These are phyloP conservation scores for Phylloporus sp. DNA, from an alignment of 768 basidiomycete species.

Conservation along the genomic window DNA sequence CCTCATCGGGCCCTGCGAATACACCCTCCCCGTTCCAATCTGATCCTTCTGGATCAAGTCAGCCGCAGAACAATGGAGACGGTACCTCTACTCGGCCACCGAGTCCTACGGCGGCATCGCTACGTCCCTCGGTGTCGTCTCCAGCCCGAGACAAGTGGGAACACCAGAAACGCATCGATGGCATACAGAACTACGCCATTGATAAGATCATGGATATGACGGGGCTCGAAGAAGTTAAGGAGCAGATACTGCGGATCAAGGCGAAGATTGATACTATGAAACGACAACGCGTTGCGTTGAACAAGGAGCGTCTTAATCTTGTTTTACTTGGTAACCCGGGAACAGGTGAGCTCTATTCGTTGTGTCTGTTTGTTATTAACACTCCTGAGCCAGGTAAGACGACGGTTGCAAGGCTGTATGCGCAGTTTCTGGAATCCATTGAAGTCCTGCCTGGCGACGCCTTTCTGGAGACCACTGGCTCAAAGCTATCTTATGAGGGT, in stretches of 20 bases:
- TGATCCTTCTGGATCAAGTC: neutral
- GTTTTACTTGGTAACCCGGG: conserved; percentile 67
- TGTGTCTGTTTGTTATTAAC: neutral
- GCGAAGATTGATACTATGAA: conserved; percentile 44
- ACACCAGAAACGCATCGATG: conserved; percentile 45
- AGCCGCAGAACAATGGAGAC: conserved; percentile 1
- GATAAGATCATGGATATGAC: conserved; percentile 65
- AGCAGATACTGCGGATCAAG: conserved; percentile 52
- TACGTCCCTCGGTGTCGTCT: neutral
- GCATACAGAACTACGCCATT: conserved; percentile 47
- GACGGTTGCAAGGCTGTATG: conserved; percentile 49
- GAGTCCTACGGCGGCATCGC: neutral
- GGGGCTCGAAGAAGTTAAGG: conserved; percentile 63
- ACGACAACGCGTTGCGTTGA: conserved; percentile 48
- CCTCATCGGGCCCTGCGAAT: neutral
- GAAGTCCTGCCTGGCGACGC: conserved; percentile 47
- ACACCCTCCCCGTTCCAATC: neutral
- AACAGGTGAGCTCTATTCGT: conserved; percentile 65
- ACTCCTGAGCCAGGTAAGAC: neutral
- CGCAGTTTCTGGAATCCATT: conserved; percentile 55
- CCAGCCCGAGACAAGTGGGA: neutral
- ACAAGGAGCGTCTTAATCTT: conserved; percentile 57
- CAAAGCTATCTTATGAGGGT: conserved; percentile 54
- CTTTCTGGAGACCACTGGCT: conserved; percentile 64
- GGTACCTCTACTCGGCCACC: neutral